phyloP scores from a whole-genome alignment of 352 stramenopile genomes.

The Pythium guiyangense region DNA sequence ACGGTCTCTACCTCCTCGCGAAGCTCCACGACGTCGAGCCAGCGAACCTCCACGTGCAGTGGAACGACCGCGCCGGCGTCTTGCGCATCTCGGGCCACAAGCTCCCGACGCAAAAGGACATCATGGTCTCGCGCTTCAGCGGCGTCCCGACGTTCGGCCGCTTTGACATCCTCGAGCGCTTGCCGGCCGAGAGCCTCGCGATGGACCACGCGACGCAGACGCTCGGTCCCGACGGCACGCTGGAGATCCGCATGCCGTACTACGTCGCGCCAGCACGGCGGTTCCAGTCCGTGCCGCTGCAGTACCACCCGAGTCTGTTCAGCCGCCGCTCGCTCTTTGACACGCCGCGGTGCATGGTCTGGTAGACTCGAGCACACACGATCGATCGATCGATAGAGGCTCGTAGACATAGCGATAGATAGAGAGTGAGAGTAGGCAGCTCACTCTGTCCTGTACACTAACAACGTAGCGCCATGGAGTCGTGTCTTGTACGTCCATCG shows the following conservation, averaged over 20 bases:
- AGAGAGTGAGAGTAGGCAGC: too few species aligned
- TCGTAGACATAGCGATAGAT: too few species aligned
- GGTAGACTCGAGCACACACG: too few species aligned
- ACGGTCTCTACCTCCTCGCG: slow-evolving; percentile 21
- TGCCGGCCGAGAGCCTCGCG: slow-evolving; percentile 30
- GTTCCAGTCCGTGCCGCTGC: too few species aligned
- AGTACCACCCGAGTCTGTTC: too few species aligned
- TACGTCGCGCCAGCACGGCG: too few species aligned
- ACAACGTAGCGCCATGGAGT: too few species aligned
- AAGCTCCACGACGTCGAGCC: not conserved
- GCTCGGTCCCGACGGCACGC: slow-evolving; percentile 36
- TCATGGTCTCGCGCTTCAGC: slow-evolving; percentile 47
- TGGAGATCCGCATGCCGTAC: slow-evolving; percentile 57
- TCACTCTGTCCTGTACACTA: too few species aligned
- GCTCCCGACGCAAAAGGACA: slow-evolving; percentile 49
- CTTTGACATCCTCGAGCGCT: slow-evolving; percentile 59
- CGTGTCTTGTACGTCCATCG: too few species aligned
- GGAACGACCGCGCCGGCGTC: slow-evolving; percentile 1
- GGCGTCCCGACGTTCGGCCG: slow-evolving; percentile 53
- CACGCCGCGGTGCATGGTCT: too few species aligned
- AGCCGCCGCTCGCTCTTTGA: too few species aligned
- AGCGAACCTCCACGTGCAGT: slow-evolving; percentile 15
- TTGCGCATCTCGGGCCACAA: slow-evolving; percentile 47
- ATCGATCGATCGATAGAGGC: too few species aligned
- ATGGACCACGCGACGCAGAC: slow-evolving; percentile 50